Conservation (phyloP, 257 asterid species). For the Agastache rugosa region DNA sequence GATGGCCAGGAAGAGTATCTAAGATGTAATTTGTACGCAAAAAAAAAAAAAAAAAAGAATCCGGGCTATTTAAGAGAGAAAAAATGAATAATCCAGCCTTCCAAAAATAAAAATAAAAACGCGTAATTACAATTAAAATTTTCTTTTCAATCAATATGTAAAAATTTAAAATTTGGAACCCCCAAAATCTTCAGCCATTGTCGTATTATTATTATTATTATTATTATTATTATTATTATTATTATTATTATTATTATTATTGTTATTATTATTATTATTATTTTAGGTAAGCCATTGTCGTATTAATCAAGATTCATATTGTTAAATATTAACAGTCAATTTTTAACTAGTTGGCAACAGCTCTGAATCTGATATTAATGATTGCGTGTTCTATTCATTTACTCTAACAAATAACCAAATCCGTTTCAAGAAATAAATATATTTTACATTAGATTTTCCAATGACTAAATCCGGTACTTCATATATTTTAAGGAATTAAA, state of each 20-base stretch:
- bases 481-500: no score
- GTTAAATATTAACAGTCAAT: constrained; percentile 1
- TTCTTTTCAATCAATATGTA: neutral
- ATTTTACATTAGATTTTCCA: neutral
- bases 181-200: constrained; percentile 18
- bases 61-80: no score
- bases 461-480: no score
- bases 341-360: constrained; percentile 34
- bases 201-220: no score
- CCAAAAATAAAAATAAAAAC: neutral
- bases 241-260: no score
- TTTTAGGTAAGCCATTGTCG: constrained; percentile 18
- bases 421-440: neutral
- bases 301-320: neutral
- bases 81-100: neutral
- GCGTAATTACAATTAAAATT: neutral
- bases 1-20: no score
- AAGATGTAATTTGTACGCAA: no score
- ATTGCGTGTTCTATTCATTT: constrained; percentile 21
- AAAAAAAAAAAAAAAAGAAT: no score
- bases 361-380: constrained; percentile 1
- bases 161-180: neutral
- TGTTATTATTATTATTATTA: no score
- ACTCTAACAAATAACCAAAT: neutral
- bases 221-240: no score